These are phyloP conservation scores for Aquilaria sinensis DNA, from an alignment of 345 rosid genomes.

Conservation along the genomic window DNA sequence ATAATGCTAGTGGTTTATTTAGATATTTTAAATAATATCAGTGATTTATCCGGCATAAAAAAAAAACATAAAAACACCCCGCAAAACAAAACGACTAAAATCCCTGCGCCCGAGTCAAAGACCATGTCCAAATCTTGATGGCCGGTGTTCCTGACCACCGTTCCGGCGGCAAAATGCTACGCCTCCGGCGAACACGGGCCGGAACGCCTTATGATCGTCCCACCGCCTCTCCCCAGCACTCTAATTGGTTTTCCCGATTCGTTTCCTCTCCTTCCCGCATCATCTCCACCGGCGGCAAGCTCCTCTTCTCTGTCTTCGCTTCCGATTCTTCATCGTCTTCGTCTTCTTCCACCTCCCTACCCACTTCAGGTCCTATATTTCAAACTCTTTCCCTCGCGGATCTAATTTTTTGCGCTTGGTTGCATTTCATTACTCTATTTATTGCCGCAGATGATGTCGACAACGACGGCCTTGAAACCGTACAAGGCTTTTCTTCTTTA, in stretches of 20 bases:
- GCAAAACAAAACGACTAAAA: too few species aligned
- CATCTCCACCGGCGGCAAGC: conserved; percentile 66
- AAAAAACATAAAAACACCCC: too few species aligned
- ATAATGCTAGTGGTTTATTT: too few species aligned
- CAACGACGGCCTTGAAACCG: conserved; percentile 19
- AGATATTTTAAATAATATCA: too few species aligned
- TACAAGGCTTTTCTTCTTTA: conserved; percentile 23
- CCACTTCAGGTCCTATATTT: conserved; percentile 34
- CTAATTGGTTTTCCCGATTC: conserved; percentile 84
- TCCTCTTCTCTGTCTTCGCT: conserved; percentile 60
- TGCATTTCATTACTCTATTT: background rate
- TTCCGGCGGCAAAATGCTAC: conserved; percentile 68
- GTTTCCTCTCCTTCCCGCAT: conserved; percentile 66
- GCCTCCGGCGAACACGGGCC: conserved; percentile 38
- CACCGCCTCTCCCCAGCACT: conserved; percentile 37
- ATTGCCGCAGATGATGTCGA: conserved; percentile 44
- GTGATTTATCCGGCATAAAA: too few species aligned
- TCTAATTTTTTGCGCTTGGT: background rate
- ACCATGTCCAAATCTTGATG: background rate
- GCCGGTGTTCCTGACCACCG: conserved; percentile 16
- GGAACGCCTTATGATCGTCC: conserved; percentile 75
- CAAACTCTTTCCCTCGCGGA: background rate
- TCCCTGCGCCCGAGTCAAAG: too few species aligned
- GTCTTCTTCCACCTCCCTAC: conserved; percentile 37
- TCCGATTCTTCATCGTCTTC: conserved; percentile 51